These are phyloP conservation scores for Inonotus hispidus DNA, from an alignment of 1,284 basidiomycete species.

Conservation along the genomic window DNA sequence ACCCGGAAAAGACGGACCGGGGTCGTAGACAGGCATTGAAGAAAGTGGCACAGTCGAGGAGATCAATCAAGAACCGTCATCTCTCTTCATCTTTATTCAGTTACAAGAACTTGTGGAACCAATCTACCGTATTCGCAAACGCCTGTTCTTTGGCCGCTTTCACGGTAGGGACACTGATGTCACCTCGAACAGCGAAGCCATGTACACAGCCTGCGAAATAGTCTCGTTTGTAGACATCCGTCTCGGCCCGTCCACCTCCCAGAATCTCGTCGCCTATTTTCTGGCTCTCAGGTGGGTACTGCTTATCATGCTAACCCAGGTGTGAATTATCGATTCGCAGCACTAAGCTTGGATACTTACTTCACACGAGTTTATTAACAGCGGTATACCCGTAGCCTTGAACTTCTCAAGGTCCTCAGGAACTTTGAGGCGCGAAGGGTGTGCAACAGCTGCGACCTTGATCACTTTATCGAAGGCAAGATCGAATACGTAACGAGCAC, in stretches of 20 bases:
- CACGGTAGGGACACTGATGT: constrained; percentile 33
- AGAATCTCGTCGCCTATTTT: constrained; percentile 52
- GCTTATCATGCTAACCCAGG: constrained; percentile 31
- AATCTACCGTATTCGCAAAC: constrained; percentile 35
- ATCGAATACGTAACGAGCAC: constrained; percentile 62
- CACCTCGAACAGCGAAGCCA: constrained; percentile 47
- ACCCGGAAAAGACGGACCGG: no score
- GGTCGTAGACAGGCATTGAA: no score
- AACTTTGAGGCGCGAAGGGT: constrained; percentile 63
- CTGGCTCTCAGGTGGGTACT: constrained; percentile 46
- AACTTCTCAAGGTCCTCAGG: constrained; percentile 64
- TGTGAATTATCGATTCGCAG: background rate
- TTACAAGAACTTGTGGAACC: constrained; percentile 31
- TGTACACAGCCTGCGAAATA: constrained; percentile 53
- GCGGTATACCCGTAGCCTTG: constrained; percentile 41
- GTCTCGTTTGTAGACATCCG: constrained; percentile 47
- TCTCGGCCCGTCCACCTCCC: constrained; percentile 43
- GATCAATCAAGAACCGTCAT: background rate
- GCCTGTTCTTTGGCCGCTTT: constrained; percentile 38
- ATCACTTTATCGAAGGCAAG: constrained; percentile 58
- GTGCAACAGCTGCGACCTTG: constrained; percentile 50
- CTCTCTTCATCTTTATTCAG: background rate
- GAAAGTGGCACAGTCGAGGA: background rate
- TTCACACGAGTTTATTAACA: constrained; percentile 61
- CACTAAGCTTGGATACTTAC: background rate